Base-by-base conservation (phyloP, 2,329 filamentous ascomycete genomes). In the Helotiales sp. region DNA sequence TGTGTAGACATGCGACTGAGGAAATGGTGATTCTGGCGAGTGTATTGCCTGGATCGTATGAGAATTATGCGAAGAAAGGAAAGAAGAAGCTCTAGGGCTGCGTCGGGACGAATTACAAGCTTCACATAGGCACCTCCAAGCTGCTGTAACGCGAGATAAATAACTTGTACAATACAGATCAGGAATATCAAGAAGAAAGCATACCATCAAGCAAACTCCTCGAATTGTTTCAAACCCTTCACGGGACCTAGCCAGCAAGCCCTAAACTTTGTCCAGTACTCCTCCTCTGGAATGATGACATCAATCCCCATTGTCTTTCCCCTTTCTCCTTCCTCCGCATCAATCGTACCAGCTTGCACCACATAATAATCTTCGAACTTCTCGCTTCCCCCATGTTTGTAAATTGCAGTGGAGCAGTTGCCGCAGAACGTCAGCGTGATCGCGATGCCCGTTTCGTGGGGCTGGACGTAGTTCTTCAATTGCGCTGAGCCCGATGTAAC, bases 1-100 rank as follows among this genome's bases (percentile, higher is more conserved):
- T 65, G 57, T 65, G 63, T 30, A 47, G 60, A 32, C 57, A 65
- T 61, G 63, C 63, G 2, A 61, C 49, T 22, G 63, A 65, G 37
- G 63, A 65, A 34, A 65, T 65, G 57, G 54, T 57, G 47, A 65
- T 65, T 24, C 26, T 65, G 4, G 63, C 55, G 1, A 26, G 57
- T 15, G 22, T 54, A 5, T 34, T 65, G 57, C 63, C 57, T 4
- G 63, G 28, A 2, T 22, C 61, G 57, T 65, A 61, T 65, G 55
- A 55, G 47, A 65, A 65, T 24, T 45, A 54, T 55, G 55, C 57
- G 30, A 61, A 55, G 32, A 61, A 61, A 37, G 17, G n/a, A 20
- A 8, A 22, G 15, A 22, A 22, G 54, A 58, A 22, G 28, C 28
- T 37, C 13, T 58, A 24, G n/a, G n/a, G n/a, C n/a, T n/a, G n/a